Conservation (phyloP, 495 filamentous ascomycete genomes). For the Lophiostoma macrostomum region DNA sequence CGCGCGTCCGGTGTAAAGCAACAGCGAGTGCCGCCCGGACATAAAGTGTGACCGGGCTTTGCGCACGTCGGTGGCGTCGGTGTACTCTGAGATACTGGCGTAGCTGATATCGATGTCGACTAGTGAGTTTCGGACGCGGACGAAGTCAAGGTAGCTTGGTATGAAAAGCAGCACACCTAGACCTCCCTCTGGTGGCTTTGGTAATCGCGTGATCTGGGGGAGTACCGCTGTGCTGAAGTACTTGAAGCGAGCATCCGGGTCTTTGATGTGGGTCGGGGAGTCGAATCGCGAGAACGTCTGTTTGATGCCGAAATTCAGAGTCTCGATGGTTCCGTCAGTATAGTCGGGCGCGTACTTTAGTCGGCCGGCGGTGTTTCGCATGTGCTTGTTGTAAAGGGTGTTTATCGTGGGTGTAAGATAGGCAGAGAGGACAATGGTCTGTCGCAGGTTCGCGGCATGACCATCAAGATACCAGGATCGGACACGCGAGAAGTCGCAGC, state of each 20-base stretch:
- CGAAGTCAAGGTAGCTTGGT: conserved; percentile 89
- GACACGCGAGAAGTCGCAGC: conserved; percentile 90
- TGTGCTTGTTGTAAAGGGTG: conserved; percentile 68
- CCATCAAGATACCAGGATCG: conserved; percentile 89
- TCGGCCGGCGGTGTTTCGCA: conserved; percentile 76
- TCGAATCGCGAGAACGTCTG: conserved; percentile 93
- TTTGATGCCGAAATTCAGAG: conserved; percentile 55
- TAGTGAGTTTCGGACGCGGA: conserved; percentile 79
- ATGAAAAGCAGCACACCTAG: conserved; percentile 78
- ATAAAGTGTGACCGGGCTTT: conserved; percentile 86
- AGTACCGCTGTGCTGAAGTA: conserved; percentile 81
- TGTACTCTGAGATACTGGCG: conserved; percentile 85
- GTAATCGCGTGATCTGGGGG: conserved; percentile 64
- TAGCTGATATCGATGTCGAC: conserved; percentile 70
- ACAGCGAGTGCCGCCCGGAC: conserved; percentile 71
- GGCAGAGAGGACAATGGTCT: conserved; percentile 74
- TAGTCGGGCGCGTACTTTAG: conserved; percentile 65
- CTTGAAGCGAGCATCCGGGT: conserved; percentile 87
- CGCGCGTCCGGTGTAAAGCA: conserved; percentile 88
- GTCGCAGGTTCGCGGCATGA: conserved; percentile 73
- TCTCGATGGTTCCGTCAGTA: conserved; percentile 62
- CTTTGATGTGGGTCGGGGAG: conserved; percentile 59
- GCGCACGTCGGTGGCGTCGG: conserved; percentile 66
- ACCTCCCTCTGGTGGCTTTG: conserved; percentile 43
- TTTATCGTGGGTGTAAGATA: conserved; percentile 90